Conservation (phyloP, 2,329 filamentous ascomycete genomes). For the Leptographium flavum region DNA sequence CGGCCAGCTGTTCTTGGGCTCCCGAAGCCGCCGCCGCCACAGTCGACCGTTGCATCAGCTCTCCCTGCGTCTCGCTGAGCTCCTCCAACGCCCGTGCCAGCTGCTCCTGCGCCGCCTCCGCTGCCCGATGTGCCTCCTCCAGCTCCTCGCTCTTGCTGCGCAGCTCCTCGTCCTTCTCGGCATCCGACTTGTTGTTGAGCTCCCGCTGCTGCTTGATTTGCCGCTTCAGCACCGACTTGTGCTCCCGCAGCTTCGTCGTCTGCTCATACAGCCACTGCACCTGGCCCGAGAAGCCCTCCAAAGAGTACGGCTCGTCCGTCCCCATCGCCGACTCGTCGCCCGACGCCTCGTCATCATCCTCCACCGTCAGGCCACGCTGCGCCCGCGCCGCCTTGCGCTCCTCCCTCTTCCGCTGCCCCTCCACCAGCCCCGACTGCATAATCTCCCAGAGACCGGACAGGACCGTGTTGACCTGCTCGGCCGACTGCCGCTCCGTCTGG, state of each 20-base stretch:
- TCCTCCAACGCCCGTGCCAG: conserved; percentile 21
- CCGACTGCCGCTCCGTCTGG: conserved; percentile 23
- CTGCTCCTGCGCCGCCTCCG: conserved; percentile 21
- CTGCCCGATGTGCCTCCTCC: conserved; percentile 20
- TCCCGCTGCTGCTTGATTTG: conserved; percentile 94
- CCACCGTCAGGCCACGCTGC: conserved; percentile 42
- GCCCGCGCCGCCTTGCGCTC: conserved; percentile 36
- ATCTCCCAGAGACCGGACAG: conserved; percentile 43
- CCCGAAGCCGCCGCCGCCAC: conserved; percentile 8
- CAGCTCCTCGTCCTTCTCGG: conserved; percentile 52
- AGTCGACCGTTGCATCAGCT: conserved; percentile 8
- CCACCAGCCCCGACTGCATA: conserved; percentile 39
- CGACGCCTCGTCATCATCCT: conserved; percentile 49
- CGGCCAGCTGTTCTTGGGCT: conserved; percentile 10
- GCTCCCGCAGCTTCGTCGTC: conserved; percentile 66
- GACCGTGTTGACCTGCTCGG: conserved; percentile 41
- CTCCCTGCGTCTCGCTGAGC: conserved; percentile 22
- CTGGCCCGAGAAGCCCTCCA: conserved; percentile 62
- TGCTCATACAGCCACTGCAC: conserved; percentile 68
- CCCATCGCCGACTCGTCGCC: conserved; percentile 44
- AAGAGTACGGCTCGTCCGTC: conserved; percentile 48
- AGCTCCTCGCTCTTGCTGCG: conserved; percentile 42
- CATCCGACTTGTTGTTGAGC: conserved; percentile 75
- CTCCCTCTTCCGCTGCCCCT: conserved; percentile 37
- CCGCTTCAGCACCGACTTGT: conserved; percentile 76